These are phyloP conservation scores for Globisporangium okanoganense DNA, from an alignment of 352 stramenopile genomes.

Conservation along the genomic window DNA sequence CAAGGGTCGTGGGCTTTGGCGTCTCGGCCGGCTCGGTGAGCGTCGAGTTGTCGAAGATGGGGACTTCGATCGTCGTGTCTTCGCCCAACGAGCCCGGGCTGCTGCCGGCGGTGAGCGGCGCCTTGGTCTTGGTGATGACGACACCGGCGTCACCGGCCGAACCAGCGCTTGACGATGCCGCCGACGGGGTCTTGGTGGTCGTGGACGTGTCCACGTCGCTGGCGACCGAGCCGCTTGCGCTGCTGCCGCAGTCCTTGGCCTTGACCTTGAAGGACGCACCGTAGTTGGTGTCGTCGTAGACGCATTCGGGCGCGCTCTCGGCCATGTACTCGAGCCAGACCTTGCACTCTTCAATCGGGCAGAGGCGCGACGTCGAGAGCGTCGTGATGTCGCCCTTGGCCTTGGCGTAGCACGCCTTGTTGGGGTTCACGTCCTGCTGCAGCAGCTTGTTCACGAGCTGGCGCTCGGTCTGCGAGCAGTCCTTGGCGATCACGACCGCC, in stretches of 20 bases:
- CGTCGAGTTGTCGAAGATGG: constrained; percentile 11
- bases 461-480: constrained; percentile 52
- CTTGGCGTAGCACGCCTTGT: constrained; percentile 49
- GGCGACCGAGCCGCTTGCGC: constrained; percentile 8
- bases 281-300: constrained; percentile 70
- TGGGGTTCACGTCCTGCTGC: constrained; percentile 49
- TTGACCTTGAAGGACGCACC: constrained; percentile 38
- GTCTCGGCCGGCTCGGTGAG: constrained; percentile 2
- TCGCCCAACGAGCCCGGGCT: not conserved
- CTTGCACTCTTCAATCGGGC: constrained; percentile 42
- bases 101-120: not conserved
- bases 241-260: constrained; percentile 34
- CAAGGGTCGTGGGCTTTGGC: not conserved
- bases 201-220: constrained; percentile 1
- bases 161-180: constrained; percentile 7
- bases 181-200: constrained; percentile 1
- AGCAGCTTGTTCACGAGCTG: constrained; percentile 54
- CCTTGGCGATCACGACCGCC: constrained; percentile 23
- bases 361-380: constrained; percentile 49
- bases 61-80: constrained; percentile 13
- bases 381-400: constrained; percentile 45
- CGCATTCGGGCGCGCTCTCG: constrained; percentile 43
- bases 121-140: constrained; percentile 2
- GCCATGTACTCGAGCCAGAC: constrained; percentile 59
- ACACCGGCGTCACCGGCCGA: constrained; percentile 17